phyloP scores from a whole-genome alignment of 352 stramenopile genomes.

The Aphanomyces astaci region DNA sequence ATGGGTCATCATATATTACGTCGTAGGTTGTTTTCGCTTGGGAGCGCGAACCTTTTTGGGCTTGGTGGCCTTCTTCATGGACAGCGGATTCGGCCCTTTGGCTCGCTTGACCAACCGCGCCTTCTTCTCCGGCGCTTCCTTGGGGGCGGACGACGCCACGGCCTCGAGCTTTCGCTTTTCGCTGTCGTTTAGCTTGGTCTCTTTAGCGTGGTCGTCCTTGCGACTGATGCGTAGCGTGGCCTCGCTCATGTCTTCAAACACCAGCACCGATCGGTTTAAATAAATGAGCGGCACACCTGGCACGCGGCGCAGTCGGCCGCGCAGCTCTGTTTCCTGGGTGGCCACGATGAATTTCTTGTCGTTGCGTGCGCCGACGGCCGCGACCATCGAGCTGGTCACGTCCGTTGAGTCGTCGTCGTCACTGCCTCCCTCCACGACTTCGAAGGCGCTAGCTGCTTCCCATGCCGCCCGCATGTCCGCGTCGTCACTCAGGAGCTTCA shows the following conservation, averaged over 20 bases:
- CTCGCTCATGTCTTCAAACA: slow-evolving; percentile 78
- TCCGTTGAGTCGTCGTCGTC: slow-evolving; percentile 25
- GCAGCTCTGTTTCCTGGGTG: slow-evolving; percentile 77
- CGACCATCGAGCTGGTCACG: slow-evolving; percentile 23
- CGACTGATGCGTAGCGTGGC: slow-evolving; percentile 73
- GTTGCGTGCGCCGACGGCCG: slow-evolving; percentile 50
- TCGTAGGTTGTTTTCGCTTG: slow-evolving; percentile 42
- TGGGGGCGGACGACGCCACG: slow-evolving; percentile 25
- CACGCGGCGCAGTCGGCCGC: slow-evolving; percentile 54
- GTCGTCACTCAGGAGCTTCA: slow-evolving; percentile 57
- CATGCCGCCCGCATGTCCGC: slow-evolving; percentile 43
- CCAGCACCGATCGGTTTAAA: slow-evolving; percentile 77
- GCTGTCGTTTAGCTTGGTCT: slow-evolving; percentile 55
- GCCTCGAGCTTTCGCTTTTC: slow-evolving; percentile 71
- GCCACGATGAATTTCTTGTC: slow-evolving; percentile 75
- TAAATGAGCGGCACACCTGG: slow-evolving; percentile 79
- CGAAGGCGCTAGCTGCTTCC: slow-evolving; percentile 58
- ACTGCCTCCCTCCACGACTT: slow-evolving; percentile 48
- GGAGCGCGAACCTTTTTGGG: slow-evolving; percentile 69
- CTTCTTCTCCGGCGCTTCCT: slow-evolving; percentile 23
- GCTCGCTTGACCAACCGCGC: slow-evolving; percentile 38
- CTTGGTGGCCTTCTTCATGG: slow-evolving; percentile 61
- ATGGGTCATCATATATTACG: background rate
- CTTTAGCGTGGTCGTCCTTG: slow-evolving; percentile 64
- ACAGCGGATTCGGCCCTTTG: slow-evolving; percentile 68